Base-by-base conservation (phyloP, 108 stramenopile genomes). In the Conticribra weissflogii region DNA sequence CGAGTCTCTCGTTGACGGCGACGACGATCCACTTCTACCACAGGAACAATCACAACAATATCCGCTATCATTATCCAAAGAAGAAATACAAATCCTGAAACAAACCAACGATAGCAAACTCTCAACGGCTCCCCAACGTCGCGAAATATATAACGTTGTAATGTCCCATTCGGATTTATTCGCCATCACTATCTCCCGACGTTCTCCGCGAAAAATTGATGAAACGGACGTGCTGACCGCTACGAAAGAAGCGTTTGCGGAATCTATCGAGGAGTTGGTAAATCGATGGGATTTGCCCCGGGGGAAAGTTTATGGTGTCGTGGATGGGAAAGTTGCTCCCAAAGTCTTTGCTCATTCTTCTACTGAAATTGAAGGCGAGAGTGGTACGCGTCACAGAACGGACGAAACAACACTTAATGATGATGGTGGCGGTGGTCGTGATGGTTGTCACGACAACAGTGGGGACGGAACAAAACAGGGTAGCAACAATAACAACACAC, bases 281-380 rank as follows among this genome's bases (percentile, higher is more conserved):
- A 21, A 48, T 8, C 25, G 75, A n/a, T 25, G 78, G 45, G 58
- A 64, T 12, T 31, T 79, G 27, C 67, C 79, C 30, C 50, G 32
- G 8, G 71, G 64, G 4, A 29, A 57, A 29, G 21, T 76, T 15
- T 93, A 90, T 58, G 81, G 82, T 18, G 82, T 93, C 67, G 87
- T 88, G 28, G 92, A 93, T 71, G 92, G 92, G 1, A 82, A 87
- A 18, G 67, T 76, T 51, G 67, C 82, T 14, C 90, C 90, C 0
- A 91, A 88, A 46, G 69, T 91, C 33, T 76, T 64, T 32, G 45
- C 36, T 9, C 36, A 5, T 41, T 41, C n/a, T n/a, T n/a, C 61
- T 19, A 44, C 63, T 5, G 44, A 62, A 46, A 2, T 65, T 48
- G 22, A 3, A 54, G 58, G 33, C 48, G 59, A 60, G 23, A 46